Percentiles rank a stretch among this genome's conserved stretches.
Evolutionary conservation across 225 moss, liverwort and hornwort genomes (phyloP).

Genomic region (Pseudisothecium myosuroides): DNA sequence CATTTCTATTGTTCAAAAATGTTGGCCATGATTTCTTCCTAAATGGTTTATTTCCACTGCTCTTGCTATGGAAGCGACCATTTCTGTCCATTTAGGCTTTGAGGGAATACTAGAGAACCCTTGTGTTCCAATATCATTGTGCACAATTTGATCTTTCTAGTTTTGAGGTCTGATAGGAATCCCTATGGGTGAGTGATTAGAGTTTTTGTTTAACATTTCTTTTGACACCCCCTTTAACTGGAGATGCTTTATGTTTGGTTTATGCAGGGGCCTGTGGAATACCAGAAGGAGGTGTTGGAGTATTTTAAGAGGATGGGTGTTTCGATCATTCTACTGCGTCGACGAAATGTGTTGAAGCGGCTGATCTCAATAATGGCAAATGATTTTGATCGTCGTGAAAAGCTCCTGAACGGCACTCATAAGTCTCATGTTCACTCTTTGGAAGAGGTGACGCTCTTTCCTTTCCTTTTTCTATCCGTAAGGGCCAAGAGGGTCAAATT

Average conservation of each 20-base stretch:
- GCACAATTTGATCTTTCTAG: background rate
- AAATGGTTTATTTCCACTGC: background rate
- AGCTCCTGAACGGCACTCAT: constrained; percentile 54
- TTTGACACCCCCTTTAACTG: background rate
- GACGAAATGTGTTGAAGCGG: constrained; percentile 48
- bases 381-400: constrained; percentile 41
- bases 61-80: background rate
- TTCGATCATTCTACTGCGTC: constrained; percentile 43
- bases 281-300: constrained; percentile 29
- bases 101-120: background rate
- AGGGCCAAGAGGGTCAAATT: background rate
- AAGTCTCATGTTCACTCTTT: constrained; percentile 61
- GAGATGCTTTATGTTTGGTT: background rate
- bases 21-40: background rate
- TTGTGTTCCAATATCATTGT: background rate
- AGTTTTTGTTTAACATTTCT: background rate
- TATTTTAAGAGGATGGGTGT: constrained; percentile 54
- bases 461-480: background rate
- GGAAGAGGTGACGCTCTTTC: constrained; percentile 26
- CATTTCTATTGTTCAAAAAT: background rate
- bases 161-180: background rate
- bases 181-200: background rate
- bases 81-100: background rate
- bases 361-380: constrained; percentile 63
- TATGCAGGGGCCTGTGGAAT: constrained; percentile 45